Percentiles rank a stretch among this genome's conserved stretches.
phyloP scores from a whole-genome alignment of 1,284 basidiomycete species.

The Xerocomus subilludens region DNA sequence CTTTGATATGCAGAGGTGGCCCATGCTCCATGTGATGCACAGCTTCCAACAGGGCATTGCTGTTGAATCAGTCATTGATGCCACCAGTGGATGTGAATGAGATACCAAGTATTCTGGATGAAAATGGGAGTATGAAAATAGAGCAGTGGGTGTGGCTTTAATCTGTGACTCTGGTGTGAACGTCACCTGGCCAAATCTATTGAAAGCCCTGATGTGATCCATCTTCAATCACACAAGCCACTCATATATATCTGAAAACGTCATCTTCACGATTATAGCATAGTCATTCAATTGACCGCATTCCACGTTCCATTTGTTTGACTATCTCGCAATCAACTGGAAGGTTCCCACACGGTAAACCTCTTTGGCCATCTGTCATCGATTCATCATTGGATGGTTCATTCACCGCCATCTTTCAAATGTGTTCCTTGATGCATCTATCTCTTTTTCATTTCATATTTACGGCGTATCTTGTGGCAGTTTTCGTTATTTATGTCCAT shows the following conservation, averaged over 20 bases:
- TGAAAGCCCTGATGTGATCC: slow-evolving; percentile 23
- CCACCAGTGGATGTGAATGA: no score
- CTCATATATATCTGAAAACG: slow-evolving; percentile 39
- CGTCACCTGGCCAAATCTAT: slow-evolving; percentile 28
- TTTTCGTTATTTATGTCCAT: slow-evolving; percentile 50
- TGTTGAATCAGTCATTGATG: no score
- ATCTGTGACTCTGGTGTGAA: no score
- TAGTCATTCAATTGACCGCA: slow-evolving; percentile 43
- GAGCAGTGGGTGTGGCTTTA: no score
- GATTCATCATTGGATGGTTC: slow-evolving; percentile 52
- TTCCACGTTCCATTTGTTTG: slow-evolving; percentile 51
- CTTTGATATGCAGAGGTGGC: no score
- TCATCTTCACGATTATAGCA: slow-evolving; percentile 37
- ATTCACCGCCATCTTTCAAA: slow-evolving; percentile 37
- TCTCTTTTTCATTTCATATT: slow-evolving; percentile 39
- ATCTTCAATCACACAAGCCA: slow-evolving; percentile 32
- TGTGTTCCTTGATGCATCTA: slow-evolving; percentile 35
- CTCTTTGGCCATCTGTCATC: slow-evolving; percentile 42
- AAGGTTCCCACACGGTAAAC: slow-evolving; percentile 31
- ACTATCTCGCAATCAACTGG: slow-evolving; percentile 42
- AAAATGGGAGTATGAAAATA: no score
- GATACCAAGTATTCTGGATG: no score
- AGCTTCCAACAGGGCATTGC: no score
- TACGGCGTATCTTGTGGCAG: slow-evolving; percentile 50
- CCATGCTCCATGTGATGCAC: no score